Evolutionary conservation across 371 early-diverging fungal species (phyloP).

Genomic region (Syncephalis fuscata): DNA sequence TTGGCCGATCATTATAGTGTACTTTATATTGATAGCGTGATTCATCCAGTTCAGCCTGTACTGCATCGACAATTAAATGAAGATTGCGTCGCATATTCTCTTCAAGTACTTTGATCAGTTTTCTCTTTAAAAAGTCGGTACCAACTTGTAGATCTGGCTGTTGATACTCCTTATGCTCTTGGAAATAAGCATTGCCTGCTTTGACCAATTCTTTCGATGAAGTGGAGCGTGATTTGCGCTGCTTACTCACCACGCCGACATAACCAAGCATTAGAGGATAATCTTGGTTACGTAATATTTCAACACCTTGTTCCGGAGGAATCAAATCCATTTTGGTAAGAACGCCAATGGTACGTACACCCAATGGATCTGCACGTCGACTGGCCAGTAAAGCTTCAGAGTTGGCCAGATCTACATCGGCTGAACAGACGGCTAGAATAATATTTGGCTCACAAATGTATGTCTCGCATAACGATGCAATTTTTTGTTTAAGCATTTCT

Average conservation of each 20-base stretch:
- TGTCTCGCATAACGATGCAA: constrained; percentile 83
- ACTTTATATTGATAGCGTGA: constrained; percentile 94
- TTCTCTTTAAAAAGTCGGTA: constrained; percentile 57
- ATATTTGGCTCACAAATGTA: constrained; percentile 91
- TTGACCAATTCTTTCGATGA: constrained; percentile 32
- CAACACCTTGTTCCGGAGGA: constrained; percentile 64
- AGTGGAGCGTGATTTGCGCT: constrained; percentile 11
- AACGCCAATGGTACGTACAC: constrained; percentile 93
- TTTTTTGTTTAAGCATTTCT: constrained; percentile 73
- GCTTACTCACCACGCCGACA: constrained; percentile 92
- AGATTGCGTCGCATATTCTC: constrained; percentile 79
- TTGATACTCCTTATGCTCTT: constrained; percentile 34
- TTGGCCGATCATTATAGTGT: constrained; percentile 86
- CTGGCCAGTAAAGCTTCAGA: constrained; percentile 92
- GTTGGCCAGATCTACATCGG: constrained; percentile 97
- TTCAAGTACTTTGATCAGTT: constrained; percentile 78
- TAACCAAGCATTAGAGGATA: constrained; percentile 94
- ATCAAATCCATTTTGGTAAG: constrained; percentile 98
- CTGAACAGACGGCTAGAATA: constrained; percentile 94
- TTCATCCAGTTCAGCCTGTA: constrained; percentile 85
- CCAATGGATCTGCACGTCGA: constrained; percentile 86
- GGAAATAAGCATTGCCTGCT: constrained; percentile 54
- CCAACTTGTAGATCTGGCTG: constrained; percentile 63
- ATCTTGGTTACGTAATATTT: constrained; percentile 74
- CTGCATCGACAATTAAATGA: constrained; percentile 67